These are phyloP conservation scores for Amylocystis lapponica DNA, from an alignment of 768 basidiomycete genomes.

Conservation along the genomic window DNA sequence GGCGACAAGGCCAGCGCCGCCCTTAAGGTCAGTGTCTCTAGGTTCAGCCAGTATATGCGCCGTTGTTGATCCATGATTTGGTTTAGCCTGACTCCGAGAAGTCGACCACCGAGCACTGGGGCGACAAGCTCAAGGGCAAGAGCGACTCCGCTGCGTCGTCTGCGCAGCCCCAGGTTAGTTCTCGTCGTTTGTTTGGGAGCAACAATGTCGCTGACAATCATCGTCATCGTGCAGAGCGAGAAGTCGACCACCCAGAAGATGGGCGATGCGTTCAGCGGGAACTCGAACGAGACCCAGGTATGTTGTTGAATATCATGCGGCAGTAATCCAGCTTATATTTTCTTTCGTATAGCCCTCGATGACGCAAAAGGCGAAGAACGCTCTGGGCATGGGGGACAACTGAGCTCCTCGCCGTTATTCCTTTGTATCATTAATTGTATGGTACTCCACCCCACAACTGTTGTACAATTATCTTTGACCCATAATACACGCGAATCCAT, in stretches of 20 bases:
- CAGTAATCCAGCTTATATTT: not conserved
- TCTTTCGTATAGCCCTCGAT: conserved; percentile 19
- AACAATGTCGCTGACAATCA: not conserved
- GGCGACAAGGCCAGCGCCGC: conserved; percentile 29
- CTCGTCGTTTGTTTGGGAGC: not conserved
- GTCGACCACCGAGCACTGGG: conserved; percentile 32
- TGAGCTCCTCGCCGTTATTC: not conserved
- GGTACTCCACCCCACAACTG: no score
- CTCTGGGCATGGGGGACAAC: conserved; percentile 27
- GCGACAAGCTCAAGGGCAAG: conserved; percentile 30
- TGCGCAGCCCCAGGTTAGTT: conserved; percentile 22
- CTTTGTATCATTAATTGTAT: not conserved
- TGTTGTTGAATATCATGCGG: not conserved
- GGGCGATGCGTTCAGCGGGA: conserved; percentile 29
- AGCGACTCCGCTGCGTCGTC: conserved; percentile 25
- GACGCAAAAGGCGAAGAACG: conserved; percentile 30
- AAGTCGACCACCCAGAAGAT: conserved; percentile 30
- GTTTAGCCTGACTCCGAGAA: conserved; percentile 31
- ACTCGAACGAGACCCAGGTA: conserved; percentile 24
- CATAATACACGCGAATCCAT: no score
- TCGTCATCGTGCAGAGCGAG: conserved; percentile 22
- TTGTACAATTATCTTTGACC: no score
- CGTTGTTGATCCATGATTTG: not conserved
- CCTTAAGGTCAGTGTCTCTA: conserved; percentile 24
- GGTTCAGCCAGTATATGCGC: not conserved